Evolutionary conservation across 202 grass and related monocot genomes (phyloP), one percentile per base, ranked within the genome.

Genomic region (Tripidium arundinaceum): DNA sequence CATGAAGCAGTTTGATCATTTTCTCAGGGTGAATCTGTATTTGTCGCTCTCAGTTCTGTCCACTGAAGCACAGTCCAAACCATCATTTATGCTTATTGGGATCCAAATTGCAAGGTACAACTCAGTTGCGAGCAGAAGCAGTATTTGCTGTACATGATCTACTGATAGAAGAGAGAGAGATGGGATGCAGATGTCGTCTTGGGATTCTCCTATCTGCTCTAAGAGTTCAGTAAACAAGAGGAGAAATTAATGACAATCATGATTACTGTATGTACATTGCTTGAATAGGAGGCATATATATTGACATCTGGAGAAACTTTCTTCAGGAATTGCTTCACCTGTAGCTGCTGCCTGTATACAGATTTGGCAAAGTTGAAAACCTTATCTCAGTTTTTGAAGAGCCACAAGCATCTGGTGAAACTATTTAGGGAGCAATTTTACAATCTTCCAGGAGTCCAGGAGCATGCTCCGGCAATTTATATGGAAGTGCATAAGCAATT

Each of bases 141-240:
- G 31, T 31, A 64, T 52, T 21, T 37, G n/a, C 25, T 41, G 55
- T 10, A 50, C 22, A 75, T 28, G 26, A 2, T 31, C 29, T 13
- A 61, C 37, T 31, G 52, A 60, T 36, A 33, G 8, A 29, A 49
- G 15, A 31, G 27, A 22, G n/a, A 62, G 62, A 16, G 22, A 45
- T 38, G 27, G 5, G n/a, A 22, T 61, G 6, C 2, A 40, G 28
- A 50, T 60, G 16, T 61, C 12, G 4, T 65, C 5, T 79, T 36
- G 38, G 3, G 14, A 42, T 57, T 58, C 38, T 25, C 19, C 38
- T 29, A 66, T 5, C 19, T 34, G 5, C 24, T 55, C 41, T 2
- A 60, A 65, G 19, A 63, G 69, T 77, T 45, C 39, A 84, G 52
- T 46, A 33, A 70, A 77, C 18, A 34, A 58, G 13, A 21, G 24